Percentiles rank a stretch among this genome's conserved stretches.
Evolutionary conservation across 257 asterid genomes (phyloP).

Genomic region (Cordia subcordata): DNA sequence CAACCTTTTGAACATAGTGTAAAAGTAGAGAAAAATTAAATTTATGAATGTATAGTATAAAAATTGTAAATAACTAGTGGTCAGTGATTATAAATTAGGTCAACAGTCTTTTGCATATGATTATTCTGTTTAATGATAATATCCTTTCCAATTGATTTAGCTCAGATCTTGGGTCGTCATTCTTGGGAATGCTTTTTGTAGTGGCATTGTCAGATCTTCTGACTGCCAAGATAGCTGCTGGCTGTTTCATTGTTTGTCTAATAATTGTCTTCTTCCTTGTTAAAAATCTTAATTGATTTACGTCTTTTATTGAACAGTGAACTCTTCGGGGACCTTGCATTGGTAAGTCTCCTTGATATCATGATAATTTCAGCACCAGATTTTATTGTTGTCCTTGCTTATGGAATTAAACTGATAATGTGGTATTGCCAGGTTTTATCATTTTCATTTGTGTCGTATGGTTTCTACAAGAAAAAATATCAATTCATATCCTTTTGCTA

Average conservation of each 20-base stretch:
- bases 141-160: too few species aligned
- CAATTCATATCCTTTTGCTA: constrained; percentile 74
- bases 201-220: constrained; percentile 84
- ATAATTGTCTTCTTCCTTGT: constrained; percentile 82
- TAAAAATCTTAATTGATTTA: constrained; percentile 48
- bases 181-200: constrained; percentile 92
- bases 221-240: constrained; percentile 84
- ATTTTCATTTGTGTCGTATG: constrained; percentile 73
- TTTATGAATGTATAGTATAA: too few species aligned
- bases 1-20: too few species aligned
- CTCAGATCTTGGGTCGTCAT: constrained; percentile 90
- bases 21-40: too few species aligned
- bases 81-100: too few species aligned
- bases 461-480: constrained; percentile 76
- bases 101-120: too few species aligned
- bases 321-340: constrained; percentile 89
- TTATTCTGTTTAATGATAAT: too few species aligned
- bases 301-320: constrained; percentile 56
- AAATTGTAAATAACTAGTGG: too few species aligned
- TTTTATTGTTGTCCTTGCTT: too few species aligned
- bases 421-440: constrained; percentile 67
- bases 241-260: constrained; percentile 74
- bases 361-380: constrained; percentile 8
- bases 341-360: constrained; percentile 47
- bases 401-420: too few species aligned